Percentiles rank a stretch among this genome's conserved stretches.
Conservation (phyloP, 139 green algal genomes). For the Asterochloris erici region DNA sequence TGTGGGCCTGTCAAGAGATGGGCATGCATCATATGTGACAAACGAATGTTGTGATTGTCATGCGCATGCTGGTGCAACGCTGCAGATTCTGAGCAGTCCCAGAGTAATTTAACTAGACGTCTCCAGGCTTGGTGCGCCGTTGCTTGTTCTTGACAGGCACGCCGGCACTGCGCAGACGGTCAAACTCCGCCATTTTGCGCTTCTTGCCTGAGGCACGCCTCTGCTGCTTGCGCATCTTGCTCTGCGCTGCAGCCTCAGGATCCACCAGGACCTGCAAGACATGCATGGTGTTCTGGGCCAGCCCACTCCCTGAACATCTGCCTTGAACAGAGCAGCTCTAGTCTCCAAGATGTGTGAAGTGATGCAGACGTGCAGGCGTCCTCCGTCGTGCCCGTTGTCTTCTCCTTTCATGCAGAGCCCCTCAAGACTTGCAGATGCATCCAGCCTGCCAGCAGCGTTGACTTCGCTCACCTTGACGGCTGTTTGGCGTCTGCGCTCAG, state of each 20-base stretch:
- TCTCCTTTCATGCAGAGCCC: neutral
- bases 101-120: no score
- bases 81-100: no score
- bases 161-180: slow-evolving; percentile 42
- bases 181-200: slow-evolving; percentile 69
- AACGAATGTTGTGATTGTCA: no score
- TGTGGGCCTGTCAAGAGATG: no score
- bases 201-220: slow-evolving; percentile 57
- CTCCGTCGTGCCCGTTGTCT: neutral
- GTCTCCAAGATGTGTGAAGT: neutral
- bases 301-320: neutral
- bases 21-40: no score
- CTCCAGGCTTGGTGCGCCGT: neutral
- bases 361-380: no score
- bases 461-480: slow-evolving; percentile 37
- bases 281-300: no score
- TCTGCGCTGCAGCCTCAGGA: slow-evolving; percentile 63
- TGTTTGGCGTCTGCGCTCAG: slow-evolving; percentile 38
- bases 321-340: neutral
- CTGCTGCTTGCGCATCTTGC: slow-evolving; percentile 44
- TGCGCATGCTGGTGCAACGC: no score
- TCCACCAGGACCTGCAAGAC: slow-evolving; percentile 62
- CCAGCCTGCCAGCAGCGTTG: neutral
- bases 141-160: slow-evolving; percentile 43
- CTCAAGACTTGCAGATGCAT: neutral